A percentile compares a stretch with the other conserved stretches of the same genome.
phyloP scores from a whole-genome alignment of 257 asterid species.

The Nicotiana knightiana region DNA sequence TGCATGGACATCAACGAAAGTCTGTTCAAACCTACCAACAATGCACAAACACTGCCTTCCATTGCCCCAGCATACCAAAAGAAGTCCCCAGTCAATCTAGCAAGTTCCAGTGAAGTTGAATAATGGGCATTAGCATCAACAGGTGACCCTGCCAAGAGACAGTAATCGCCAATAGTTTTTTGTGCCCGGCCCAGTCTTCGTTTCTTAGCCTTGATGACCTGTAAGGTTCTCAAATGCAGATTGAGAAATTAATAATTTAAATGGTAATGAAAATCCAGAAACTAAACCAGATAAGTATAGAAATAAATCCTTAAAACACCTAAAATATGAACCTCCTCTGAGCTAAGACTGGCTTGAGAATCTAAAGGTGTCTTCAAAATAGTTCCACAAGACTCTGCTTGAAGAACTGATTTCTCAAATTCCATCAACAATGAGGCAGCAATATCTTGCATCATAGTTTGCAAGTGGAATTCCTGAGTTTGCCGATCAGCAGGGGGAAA shows the following conservation, averaged over 20 bases:
- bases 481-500: conserved; percentile 96
- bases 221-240: conserved; percentile 21
- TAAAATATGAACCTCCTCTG: conserved; percentile 97
- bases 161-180: conserved; percentile 94
- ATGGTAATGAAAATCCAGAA: conserved; percentile 5
- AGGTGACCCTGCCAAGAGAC: conserved; percentile 95
- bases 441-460: conserved; percentile 95
- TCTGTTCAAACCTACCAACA: conserved; percentile 60
- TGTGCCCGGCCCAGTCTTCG: conserved; percentile 96
- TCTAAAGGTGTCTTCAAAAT: conserved; percentile 94
- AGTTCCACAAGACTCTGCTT: conserved; percentile 91
- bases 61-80: conserved; percentile 99
- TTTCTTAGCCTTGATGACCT: conserved; percentile 98
- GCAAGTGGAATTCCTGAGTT: conserved; percentile 91
- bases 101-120: conserved; percentile 83
- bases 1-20: neutral
- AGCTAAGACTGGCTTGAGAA: conserved; percentile 98
- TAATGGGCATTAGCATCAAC: conserved; percentile 99
- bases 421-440: conserved; percentile 94
- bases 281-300: conserved; percentile 12
- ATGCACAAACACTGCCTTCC: conserved; percentile 97
- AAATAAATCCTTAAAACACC: conserved; percentile 61
- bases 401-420: conserved; percentile 94
- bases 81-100: conserved; percentile 90
- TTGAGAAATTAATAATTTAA: conserved; percentile 19